Evolutionary conservation across 2,329 filamentous ascomycete genomes (phyloP), one percentile per base, ranked within the genome.

Genomic region (Neospermospora avenae): DNA sequence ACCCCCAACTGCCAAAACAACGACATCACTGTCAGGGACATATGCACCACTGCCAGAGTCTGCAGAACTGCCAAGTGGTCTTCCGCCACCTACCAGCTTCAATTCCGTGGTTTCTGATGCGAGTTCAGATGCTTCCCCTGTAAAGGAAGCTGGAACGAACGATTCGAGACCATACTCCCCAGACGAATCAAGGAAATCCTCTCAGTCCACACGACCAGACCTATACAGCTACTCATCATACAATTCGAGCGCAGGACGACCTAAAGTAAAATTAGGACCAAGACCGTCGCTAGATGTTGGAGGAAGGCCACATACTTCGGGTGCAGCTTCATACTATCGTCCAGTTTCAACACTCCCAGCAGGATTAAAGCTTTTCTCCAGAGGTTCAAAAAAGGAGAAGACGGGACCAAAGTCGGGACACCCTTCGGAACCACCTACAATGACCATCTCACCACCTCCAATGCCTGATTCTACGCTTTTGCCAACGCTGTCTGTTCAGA

Each of bases 201-300:
- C 80, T 1, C 82, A 84, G 67, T 80, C 81, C 13, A 73, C 77
- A 24, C 77, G 80, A 46, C 74, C 77, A 5, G 83, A 86, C 11
- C 68, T 81, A 35, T 81, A 80, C 69, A 77, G 74, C 65, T 79
- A 79, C 61, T 73, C 76, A 24, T 76, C 79, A 13, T 82, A 83
- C 64, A 72, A 75, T 31, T 42, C 63, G 14, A 57, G 24, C 20
- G 80, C 80, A 66, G 77, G 78, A 68, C 91, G 90, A 70, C 88
- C 88, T 45, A 97, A 96, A 73, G 87, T 96, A 58, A 97, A 96
- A 75, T 83, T 96, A 45, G 95, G 87, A 1, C 93, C 95, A 10
- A 84, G 93, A 48, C 92, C 92, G 25, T 93, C 91, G 2, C 72
- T 86, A 44, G 87, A 91, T 63, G 78, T 82, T 80, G 84, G 59